Conservation (phyloP, 1,284 basidiomycete species). For the Cryptococcus sp. region DNA sequence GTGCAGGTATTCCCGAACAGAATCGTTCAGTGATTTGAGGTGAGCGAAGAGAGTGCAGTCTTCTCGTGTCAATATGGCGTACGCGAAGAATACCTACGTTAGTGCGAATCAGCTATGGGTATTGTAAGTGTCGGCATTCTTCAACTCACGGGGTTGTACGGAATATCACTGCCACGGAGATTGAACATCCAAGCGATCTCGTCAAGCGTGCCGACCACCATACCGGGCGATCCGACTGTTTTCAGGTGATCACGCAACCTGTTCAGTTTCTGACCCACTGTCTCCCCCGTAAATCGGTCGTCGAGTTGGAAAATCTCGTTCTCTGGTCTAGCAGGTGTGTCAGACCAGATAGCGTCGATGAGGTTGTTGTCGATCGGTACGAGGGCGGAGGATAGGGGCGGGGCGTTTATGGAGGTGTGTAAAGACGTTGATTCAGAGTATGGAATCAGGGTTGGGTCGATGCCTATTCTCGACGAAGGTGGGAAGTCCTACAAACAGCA, state of each 20-base stretch:
- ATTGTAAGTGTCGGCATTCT: background rate
- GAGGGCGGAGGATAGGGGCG: conserved; percentile 59
- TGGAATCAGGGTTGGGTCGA: conserved; percentile 75
- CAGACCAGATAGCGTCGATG: conserved; percentile 76
- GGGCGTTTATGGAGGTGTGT: conserved; percentile 25
- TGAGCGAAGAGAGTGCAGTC: conserved; percentile 75
- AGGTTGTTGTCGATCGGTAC: conserved; percentile 69
- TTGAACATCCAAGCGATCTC: conserved; percentile 95
- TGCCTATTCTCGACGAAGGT: conserved; percentile 67
- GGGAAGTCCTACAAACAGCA: conserved; percentile 61
- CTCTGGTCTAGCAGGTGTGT: conserved; percentile 67
- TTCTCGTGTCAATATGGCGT: conserved; percentile 74
- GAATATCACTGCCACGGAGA: conserved; percentile 87
- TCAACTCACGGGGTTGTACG: conserved; percentile 74
- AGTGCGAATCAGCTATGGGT: background rate
- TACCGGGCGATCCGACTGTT: conserved; percentile 66
- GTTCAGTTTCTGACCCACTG: conserved; percentile 67
- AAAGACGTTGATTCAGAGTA: conserved; percentile 59
- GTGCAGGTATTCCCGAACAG: conserved; percentile 62
- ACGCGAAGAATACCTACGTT: conserved; percentile 85
- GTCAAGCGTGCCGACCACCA: conserved; percentile 79
- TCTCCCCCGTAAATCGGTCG: conserved; percentile 65
- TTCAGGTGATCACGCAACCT: conserved; percentile 65
- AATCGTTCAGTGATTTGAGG: conserved; percentile 62
- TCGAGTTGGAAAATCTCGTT: conserved; percentile 72